Evolutionary conservation across 2,329 filamentous ascomycete species (phyloP).

Genomic region (Fusarium nodosum): DNA sequence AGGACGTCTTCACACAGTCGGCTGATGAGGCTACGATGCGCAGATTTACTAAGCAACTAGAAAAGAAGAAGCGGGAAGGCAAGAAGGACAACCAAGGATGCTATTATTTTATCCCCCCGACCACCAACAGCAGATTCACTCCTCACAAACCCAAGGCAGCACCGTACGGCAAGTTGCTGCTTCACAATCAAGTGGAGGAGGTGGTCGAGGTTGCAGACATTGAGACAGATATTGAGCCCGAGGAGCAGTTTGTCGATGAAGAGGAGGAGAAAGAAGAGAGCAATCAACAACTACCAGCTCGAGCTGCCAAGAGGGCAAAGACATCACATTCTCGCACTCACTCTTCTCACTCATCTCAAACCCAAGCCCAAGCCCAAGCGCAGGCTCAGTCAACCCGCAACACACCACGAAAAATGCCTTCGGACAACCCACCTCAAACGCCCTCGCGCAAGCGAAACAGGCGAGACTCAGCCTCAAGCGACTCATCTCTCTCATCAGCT

Average conservation of each 20-base stretch:
- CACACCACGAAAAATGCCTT: slow-evolving; percentile 48
- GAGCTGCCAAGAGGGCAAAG: slow-evolving; percentile 57
- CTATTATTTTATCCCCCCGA: slow-evolving; percentile 67
- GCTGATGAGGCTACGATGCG: slow-evolving; percentile 66
- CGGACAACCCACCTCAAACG: slow-evolving; percentile 51
- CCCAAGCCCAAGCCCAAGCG: background rate
- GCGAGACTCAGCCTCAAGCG: slow-evolving; percentile 57
- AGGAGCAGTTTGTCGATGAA: slow-evolving; percentile 24
- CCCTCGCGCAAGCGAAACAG: slow-evolving; percentile 55
- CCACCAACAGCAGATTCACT: slow-evolving; percentile 59
- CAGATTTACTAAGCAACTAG: slow-evolving; percentile 65
- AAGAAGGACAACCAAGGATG: slow-evolving; percentile 65
- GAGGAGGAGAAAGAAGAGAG: slow-evolving; percentile 28
- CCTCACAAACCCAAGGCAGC: slow-evolving; percentile 63
- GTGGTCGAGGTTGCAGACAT: slow-evolving; percentile 32
- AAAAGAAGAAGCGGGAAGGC: slow-evolving; percentile 69
- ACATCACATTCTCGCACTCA: slow-evolving; percentile 48
- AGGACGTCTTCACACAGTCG: slow-evolving; percentile 69
- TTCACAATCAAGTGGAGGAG: slow-evolving; percentile 53
- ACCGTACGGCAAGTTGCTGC: slow-evolving; percentile 63
- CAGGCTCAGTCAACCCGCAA: slow-evolving; percentile 43
- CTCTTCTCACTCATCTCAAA: slow-evolving; percentile 33
- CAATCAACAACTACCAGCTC: slow-evolving; percentile 31
- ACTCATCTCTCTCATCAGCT: slow-evolving; percentile 59
- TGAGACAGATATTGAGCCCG: slow-evolving; percentile 17